Percentiles rank a stretch among this genome's conserved stretches.
These are phyloP conservation scores for Agroathelia rolfsii DNA, from an alignment of 1,284 basidiomycete genomes.

Conservation along the genomic window DNA sequence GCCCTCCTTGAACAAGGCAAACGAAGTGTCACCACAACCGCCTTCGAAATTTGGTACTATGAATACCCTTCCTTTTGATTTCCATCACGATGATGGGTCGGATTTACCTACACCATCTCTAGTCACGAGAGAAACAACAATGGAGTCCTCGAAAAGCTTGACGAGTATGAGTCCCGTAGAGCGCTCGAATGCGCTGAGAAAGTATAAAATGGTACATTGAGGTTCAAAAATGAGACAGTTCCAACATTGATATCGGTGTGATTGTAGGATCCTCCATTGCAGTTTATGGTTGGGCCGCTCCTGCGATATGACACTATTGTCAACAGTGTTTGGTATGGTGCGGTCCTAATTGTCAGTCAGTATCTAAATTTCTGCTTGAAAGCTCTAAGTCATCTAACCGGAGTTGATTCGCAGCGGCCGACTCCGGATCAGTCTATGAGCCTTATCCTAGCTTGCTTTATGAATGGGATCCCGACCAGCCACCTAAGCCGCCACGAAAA, in stretches of 20 bases:
- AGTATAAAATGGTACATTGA: slow-evolving; percentile 60
- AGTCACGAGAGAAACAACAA: slow-evolving; percentile 27
- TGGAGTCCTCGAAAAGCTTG: slow-evolving; percentile 5
- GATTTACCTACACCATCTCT: slow-evolving; percentile 24
- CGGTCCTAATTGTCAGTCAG: slow-evolving; percentile 77
- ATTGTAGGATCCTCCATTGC: slow-evolving; percentile 8
- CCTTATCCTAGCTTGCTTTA: slow-evolving; percentile 70
- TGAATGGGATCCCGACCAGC: slow-evolving; percentile 59
- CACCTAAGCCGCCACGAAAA: slow-evolving; percentile 12
- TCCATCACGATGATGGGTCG: slow-evolving; percentile 6
- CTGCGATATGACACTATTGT: slow-evolving; percentile 85
- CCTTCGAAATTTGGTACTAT: slow-evolving; percentile 11
- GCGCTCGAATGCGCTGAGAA: slow-evolving; percentile 44
- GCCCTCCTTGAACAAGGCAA: slow-evolving; percentile 27
- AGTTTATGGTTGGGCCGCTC: slow-evolving; percentile 83
- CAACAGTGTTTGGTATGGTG: slow-evolving; percentile 76
- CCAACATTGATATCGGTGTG: slow-evolving; percentile 16
- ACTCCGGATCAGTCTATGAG: slow-evolving; percentile 72
- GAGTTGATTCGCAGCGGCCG: slow-evolving; percentile 41
- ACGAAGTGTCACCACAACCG: slow-evolving; percentile 9
- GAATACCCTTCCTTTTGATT: slow-evolving; percentile 10
- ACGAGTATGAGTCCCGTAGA: slow-evolving; percentile 45
- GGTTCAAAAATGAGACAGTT: slow-evolving; percentile 37
- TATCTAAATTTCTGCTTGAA: slow-evolving; percentile 15
- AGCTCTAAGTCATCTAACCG: slow-evolving; percentile 2